Conservation (phyloP, 1,284 basidiomycete genomes). For the Stereum hirsutum region DNA sequence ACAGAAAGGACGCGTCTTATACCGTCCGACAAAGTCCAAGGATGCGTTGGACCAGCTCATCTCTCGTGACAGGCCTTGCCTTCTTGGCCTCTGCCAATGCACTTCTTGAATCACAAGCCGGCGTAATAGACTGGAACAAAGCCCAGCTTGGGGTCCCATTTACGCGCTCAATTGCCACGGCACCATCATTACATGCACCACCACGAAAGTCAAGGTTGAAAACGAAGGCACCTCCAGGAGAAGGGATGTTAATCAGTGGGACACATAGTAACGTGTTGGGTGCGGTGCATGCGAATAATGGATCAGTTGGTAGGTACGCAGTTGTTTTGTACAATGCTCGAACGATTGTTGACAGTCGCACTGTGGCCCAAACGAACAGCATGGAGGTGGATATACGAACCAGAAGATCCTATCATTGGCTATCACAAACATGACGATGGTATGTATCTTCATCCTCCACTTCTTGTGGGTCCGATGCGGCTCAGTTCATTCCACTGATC, state of each 20-base stretch:
- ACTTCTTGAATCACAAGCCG: conserved; percentile 67
- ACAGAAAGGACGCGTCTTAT: no score
- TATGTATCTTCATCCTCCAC: conserved; percentile 23
- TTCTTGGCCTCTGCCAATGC: conserved; percentile 22
- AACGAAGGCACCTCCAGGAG: conserved; percentile 21
- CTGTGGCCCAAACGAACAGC: no score
- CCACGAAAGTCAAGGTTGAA: no score
- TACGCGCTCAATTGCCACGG: conserved; percentile 31
- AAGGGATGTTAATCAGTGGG: conserved; percentile 54
- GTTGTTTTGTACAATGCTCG: not conserved
- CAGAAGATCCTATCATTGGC: conserved; percentile 59
- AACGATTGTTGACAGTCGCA: no score
- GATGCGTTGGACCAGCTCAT: not conserved
- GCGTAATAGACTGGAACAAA: conserved; percentile 84
- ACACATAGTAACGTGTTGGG: conserved; percentile 77
- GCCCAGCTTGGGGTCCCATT: conserved; percentile 65
- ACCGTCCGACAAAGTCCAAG: no score
- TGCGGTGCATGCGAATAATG: conserved; percentile 63
- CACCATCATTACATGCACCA: conserved; percentile 51
- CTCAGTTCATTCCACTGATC: not conserved
- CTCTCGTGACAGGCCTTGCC: conserved; percentile 3
- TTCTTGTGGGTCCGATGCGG: not conserved
- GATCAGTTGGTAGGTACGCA: conserved; percentile 55
- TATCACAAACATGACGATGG: conserved; percentile 57
- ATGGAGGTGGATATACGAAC: conserved; percentile 75